Evolutionary conservation across 768 basidiomycete genomes (phyloP).

Genomic region (Hemileccinum impolitum): DNA sequence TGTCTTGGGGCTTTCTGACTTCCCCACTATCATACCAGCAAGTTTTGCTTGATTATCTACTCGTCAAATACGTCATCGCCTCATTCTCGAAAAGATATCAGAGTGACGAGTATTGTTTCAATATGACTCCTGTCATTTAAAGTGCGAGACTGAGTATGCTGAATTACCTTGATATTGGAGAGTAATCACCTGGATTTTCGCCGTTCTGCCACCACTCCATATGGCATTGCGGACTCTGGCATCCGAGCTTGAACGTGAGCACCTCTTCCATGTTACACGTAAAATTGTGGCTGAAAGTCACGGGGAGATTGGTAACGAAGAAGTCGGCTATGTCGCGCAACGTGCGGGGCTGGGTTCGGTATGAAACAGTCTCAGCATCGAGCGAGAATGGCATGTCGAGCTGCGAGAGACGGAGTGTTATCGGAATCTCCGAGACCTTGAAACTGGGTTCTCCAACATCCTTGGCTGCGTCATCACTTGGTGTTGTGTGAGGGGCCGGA

Average conservation of each 20-base stretch:
- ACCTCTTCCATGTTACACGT: constrained; percentile 7
- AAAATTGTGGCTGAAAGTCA: constrained; percentile 1
- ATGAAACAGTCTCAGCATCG: constrained; percentile 1
- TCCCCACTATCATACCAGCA: too few species aligned
- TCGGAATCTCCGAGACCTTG: neutral
- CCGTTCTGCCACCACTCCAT: constrained; percentile 5
- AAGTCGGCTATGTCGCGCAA: constrained; percentile 2
- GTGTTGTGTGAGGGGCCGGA: neutral
- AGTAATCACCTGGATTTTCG: constrained; percentile 1
- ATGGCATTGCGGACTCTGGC: constrained; percentile 3
- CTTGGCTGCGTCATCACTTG: neutral
- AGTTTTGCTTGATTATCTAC: too few species aligned
- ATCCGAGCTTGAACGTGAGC: constrained; percentile 4
- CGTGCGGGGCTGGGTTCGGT: constrained; percentile 1
- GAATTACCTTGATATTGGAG: neutral
- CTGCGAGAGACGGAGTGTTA: neutral
- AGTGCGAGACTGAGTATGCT: neutral
- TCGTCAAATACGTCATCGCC: too few species aligned
- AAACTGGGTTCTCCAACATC: neutral
- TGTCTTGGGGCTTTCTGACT: too few species aligned
- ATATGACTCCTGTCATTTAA: neutral
- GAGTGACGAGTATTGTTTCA: neutral
- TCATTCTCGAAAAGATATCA: neutral
- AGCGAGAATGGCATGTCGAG: constrained; percentile 2
- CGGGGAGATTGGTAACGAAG: neutral